Evolutionary conservation across 805 yeast species (phyloP), one percentile per base, ranked within the genome.

Genomic region (Isabelozyma rhagii): DNA sequence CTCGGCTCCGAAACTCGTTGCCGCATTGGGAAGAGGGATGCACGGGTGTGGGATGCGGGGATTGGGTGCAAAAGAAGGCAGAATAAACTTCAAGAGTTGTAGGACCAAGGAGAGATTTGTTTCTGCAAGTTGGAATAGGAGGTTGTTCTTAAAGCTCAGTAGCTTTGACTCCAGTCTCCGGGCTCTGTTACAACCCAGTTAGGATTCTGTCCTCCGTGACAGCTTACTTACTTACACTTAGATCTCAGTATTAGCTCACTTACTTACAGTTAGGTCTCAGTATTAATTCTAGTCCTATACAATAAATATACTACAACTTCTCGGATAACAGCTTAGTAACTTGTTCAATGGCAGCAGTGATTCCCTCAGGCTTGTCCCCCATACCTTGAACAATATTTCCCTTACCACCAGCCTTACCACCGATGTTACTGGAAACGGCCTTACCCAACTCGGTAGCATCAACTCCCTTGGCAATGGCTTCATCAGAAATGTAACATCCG

Each of bases 321-420:
- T 83, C 85, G 42, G 71, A 64, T 55, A 91, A 77, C 55, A 83
- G 68, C 62, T 77, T 76, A 57, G 79, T 79, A 47, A 92, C 81
- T 54, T 85, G 89, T 34, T 77, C 80, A 55, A 94, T 77, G 27
- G 99, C 99, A 40, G 77, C 79, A 41, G 77, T 78, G 47, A 90
- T 77, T 55, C 87, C 89, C 34, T 72, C 77, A 38, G 84, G 79
- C 54, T 89, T 87, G 59, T 85, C 89, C 60, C 99, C 99, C 84
- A 90, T 87, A 71, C 99, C 99, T 75, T 94, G 99, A 59, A 90
- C 89, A 48, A 92, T 84, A 57, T 90, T 89, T 55, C 97, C 98
- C 73, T 90, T 94, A 69, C 99, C 99, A 74, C 99, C 99, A 51
- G 97, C 96, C 69, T 87, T 90, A 70, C 99, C 99, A 56, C 99